Evolutionary conservation across 2,329 filamentous ascomycete genomes (phyloP), one percentile per base, ranked within the genome.

Genomic region (Botrytis porri): DNA sequence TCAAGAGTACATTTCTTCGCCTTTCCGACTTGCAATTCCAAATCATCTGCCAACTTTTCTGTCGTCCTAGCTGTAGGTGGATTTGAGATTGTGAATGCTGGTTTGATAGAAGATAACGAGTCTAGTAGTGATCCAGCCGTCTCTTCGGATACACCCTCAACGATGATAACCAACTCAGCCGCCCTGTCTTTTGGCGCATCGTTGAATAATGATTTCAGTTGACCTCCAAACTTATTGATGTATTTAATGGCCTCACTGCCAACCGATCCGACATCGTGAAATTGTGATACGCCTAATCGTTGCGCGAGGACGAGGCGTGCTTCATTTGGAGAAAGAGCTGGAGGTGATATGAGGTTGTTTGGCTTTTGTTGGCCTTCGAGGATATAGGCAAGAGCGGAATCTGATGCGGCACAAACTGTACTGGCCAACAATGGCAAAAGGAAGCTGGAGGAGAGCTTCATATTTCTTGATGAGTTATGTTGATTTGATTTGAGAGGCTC

Each of bases 201-300:
- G 62, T 81, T 82, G 77, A 93, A 89, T 48, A 93, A 82, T 32
- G 84, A 80, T 71, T 82, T 77, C 10, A 86, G 81, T 43, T 82
- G 79, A 75, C 86, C 88, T 75, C 89, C 90, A 80, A 89, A 92
- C 67, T 83, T 83, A 78, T 89, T 88, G 78, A 94, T 83, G 76
- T 88, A 82, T 66, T 84, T 82, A 57, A 93, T 81, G 14, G 87
- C 85, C 22, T 59, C 71, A 37, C 78, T 77, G 57, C 73, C 76
- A 29, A 73, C 75, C 66, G 81, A 79, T 76, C 83, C 84, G 76
- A 85, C 84, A 75, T 84, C 86, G 78, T 84, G 84, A 78, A 84
- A 77, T 75, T 77, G 82, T 48, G 83, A 80, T 72, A 83, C 82
- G 29, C 84, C 84, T 73, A 89, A 81, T 69, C 89, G 86, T 79